Conservation (phyloP, 1,139 yeast species). For the Citeromyces hawaiiensis region DNA sequence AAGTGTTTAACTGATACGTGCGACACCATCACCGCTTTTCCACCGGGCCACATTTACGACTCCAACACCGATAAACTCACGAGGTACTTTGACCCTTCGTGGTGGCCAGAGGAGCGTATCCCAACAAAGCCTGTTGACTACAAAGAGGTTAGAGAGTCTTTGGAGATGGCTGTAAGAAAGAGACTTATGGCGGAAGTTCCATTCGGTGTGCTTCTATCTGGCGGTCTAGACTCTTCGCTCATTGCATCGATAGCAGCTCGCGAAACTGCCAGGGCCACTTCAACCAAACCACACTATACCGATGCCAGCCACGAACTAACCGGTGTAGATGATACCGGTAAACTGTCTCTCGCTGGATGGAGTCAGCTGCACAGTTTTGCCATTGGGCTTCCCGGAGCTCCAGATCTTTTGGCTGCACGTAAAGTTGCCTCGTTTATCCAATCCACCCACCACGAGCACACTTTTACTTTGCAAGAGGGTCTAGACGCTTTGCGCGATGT, state of each 20-base stretch:
- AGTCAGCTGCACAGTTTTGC: conserved; percentile 91
- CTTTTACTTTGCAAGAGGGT: conserved; percentile 93
- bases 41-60: conserved; percentile 97
- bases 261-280: conserved; percentile 73
- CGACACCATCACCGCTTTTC: conserved; percentile 86
- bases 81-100: conserved; percentile 80
- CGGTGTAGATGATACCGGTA: conserved; percentile 85
- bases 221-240: conserved; percentile 93
- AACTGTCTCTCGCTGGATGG: conserved; percentile 70
- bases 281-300: conserved; percentile 28
- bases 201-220: conserved; percentile 90
- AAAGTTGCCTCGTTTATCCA: conserved; percentile 94
- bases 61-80: conserved; percentile 75
- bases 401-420: conserved; percentile 92
- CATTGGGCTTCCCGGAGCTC: conserved; percentile 94
- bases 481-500: conserved; percentile 92
- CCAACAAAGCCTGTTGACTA: conserved; percentile 71
- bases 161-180: conserved; percentile 95
- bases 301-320: conserved; percentile 55
- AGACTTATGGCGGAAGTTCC: conserved; percentile 99
- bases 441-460: conserved; percentile 94
- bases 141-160: conserved; percentile 56
- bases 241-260: conserved; percentile 96
- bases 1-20: conserved; percentile 91
- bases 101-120: conserved; percentile 78